Evolutionary conservation across 2,329 filamentous ascomycete species (phyloP), one percentile per base, ranked within the genome.

Genomic region (Botryosphaeria dothidea): DNA sequence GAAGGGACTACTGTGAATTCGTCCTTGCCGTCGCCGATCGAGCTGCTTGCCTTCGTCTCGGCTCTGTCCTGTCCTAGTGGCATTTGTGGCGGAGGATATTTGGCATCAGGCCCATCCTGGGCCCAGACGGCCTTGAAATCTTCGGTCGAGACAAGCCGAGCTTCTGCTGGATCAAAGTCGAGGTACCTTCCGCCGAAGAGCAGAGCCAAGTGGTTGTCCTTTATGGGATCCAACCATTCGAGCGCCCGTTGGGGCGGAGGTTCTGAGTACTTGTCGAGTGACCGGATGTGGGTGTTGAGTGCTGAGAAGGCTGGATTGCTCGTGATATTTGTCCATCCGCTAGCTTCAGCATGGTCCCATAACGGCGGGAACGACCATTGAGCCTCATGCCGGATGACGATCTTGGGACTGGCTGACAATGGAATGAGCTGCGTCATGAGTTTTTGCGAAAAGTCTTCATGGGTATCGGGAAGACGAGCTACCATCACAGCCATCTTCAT

Each of bases 361-460:
- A 84, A 68, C 4, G 76, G 75, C 3, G 79, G 82, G 63, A 81
- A 78, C 11, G 77, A 80, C 77, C 79, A 83, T 62, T 82, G 83
- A 1, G 83, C 82, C 70, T 85, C 83, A 65, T 85, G 82, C 7
- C 83, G 77, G n/a, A 85, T 79, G 34, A 81, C 79, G 1, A 84
- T 79, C 66, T 84, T 85, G 3, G 81, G 79, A 36, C 81, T 84
- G 3, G 81, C 77, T 0, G 78, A 78, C 19, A 82, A 77, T 0
- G 78, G 74, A 2, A 80, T 75, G 17, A 84, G 75, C 54, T 78
- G 74, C 23, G 77, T 77, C 57, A 80, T 77, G 8, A 83, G 72
- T 15, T 74, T 68, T 3, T 74, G 60, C 0, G 76, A 74, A 64
- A 81, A 83, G 0, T 73, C 70, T 60, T 79, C 75, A 0, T 73